phyloP scores from a whole-genome alignment of 305 asterid species.

The Fraxinus nigra region DNA sequence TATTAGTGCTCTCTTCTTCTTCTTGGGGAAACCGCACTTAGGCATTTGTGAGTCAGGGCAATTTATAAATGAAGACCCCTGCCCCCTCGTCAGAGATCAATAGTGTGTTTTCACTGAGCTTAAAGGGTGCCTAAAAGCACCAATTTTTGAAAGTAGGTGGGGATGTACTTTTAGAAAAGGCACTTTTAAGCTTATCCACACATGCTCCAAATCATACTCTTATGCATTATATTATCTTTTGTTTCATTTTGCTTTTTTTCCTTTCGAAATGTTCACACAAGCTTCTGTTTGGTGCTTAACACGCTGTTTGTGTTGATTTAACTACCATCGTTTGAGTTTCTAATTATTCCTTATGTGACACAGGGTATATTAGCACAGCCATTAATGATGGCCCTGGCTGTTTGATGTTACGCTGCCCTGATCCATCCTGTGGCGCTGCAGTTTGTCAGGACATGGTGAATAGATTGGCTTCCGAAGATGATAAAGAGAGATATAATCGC shows the following conservation, averaged over 20 bases:
- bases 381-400: conserved; percentile 79
- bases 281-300: neutral
- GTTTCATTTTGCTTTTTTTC: neutral
- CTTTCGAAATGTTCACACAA: neutral
- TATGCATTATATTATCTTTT: neutral
- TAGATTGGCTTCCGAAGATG: conserved; percentile 48
- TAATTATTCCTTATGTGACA: conserved; percentile 19
- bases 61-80: neutral
- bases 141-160: neutral
- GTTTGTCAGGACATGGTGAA: conserved; percentile 72
- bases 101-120: neutral
- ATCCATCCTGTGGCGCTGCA: conserved; percentile 75
- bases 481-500: conserved; percentile 49
- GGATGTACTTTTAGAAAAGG: neutral
- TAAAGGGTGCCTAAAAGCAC: neutral
- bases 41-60: neutral
- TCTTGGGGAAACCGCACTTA: neutral
- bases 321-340: neutral
- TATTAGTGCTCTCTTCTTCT: neutral
- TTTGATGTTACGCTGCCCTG: conserved; percentile 71
- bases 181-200: neutral
- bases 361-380: conserved; percentile 70
- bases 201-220: neutral
- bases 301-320: neutral
- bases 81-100: neutral